Evolutionary conservation across 208 protist species (phyloP), one percentile per base, ranked within the genome.

Genomic region (Trypanosoma platydactyli): DNA sequence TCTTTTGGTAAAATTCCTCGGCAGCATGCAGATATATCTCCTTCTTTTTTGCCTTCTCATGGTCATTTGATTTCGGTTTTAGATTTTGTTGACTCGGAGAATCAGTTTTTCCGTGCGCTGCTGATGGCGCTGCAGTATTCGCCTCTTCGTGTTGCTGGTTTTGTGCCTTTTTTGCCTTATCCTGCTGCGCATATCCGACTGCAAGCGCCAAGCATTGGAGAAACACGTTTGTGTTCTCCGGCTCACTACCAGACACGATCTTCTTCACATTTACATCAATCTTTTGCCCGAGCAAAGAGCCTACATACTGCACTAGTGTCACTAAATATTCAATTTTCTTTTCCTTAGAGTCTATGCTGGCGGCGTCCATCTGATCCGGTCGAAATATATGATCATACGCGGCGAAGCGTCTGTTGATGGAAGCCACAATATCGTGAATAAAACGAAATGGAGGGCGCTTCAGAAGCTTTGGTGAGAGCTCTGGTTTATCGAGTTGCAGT

Each of bases 391-490:
- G 80, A 24, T 75, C 69, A 66, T 92, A 94, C 12, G 83, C 87
- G 5, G 77, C 77, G 66, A 89, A 94, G 3, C 81, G 80, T 0
- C 45, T 71, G 52, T 94, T 89, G 58, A 96, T 91, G 45, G 55
- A 71, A 30, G 64, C 71, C 13, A 96, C 82, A 49, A 97, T 85
- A 60, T 96, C 93, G 61, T 90, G 82, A 68, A 97, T 93, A 60
- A 97, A 97, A 22, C 90, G 85, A 76, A 97, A 97, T 7, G 92
- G 90, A 1, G 92, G 92, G 11, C 84, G 74, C 54, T 94, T 86
- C 27, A 97, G 81, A 18, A 91, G 73, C 63, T 97, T 97, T 25
- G 71, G 63, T 16, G 81, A 91, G 52, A 97, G 69, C 70, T 91
- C 83, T 11, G 92, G 92, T 3, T 65, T 49, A 5, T 67, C 57